These are phyloP conservation scores for Phytophthora pisi DNA, from an alignment of 352 stramenopile genomes.

Conservation along the genomic window DNA sequence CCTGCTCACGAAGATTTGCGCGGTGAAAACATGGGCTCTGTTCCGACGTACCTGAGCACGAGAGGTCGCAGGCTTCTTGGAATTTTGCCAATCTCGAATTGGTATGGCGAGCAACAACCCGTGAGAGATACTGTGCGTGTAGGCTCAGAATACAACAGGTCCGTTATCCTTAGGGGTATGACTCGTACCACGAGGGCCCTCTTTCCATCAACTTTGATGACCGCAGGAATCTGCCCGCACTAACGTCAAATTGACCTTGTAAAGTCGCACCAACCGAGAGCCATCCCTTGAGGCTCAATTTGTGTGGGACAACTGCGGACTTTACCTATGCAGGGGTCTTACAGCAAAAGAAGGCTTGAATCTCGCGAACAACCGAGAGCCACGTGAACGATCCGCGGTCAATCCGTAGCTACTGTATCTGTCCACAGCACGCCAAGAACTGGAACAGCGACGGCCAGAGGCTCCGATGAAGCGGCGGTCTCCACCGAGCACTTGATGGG, in stretches of 20 bases:
- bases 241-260: conserved; percentile 6
- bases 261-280: conserved; percentile 1
- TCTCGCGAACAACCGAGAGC: not conserved
- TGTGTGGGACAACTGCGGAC: not conserved
- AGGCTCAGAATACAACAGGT: no score
- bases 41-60: conserved; percentile 5
- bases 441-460: conserved; percentile 12
- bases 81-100: not conserved
- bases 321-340: no score
- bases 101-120: no score
- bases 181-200: no score
- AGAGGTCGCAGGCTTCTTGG: not conserved
- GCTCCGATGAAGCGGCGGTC: not conserved
- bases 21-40: conserved; percentile 15
- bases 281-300: conserved; percentile 2
- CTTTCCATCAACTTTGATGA: not conserved
- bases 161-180: no score
- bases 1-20: conserved; percentile 25
- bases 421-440: not conserved
- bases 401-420: conserved; percentile 2
- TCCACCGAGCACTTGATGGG: conserved; percentile 17
- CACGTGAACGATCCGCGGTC: conserved; percentile 1
- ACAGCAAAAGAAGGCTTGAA: not conserved
- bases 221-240: conserved; percentile 9
- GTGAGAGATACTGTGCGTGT: no score